phyloP scores from a whole-genome alignment of 495 filamentous ascomycete species.

The Clavariopsis aquatica region DNA sequence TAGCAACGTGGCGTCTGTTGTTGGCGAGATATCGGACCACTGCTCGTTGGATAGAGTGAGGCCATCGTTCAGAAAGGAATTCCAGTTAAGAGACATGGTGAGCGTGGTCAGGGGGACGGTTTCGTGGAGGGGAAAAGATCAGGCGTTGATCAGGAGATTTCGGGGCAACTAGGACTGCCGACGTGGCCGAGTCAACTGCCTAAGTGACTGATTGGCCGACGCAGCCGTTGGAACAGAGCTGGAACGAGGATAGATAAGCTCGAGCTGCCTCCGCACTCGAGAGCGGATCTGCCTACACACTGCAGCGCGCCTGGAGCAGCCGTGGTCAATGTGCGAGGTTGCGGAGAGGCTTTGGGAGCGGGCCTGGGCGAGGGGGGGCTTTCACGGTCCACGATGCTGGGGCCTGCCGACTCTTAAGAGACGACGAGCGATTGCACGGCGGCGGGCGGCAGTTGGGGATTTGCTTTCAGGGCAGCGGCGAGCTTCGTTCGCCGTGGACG shows the following conservation, averaged over 20 bases:
- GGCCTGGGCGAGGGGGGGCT: not conserved
- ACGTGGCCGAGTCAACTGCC: constrained; percentile 18
- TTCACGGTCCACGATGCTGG: constrained; percentile 1
- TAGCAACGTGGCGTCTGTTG: constrained; percentile 8
- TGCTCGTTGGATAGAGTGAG: constrained; percentile 36
- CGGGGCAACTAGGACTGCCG: constrained; percentile 4
- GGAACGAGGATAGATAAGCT: not conserved
- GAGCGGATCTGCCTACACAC: not conserved
- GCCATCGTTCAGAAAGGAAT: constrained; percentile 34
- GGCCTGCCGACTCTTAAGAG: constrained; percentile 12
- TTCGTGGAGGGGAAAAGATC: constrained; percentile 14
- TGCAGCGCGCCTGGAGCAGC: not conserved
- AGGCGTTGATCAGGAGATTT: constrained; percentile 35
- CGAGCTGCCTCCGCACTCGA: not conserved
- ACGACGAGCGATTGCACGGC: constrained; percentile 6
- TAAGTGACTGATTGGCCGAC: not conserved
- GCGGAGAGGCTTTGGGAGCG: not conserved
- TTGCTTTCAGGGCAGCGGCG: not conserved
- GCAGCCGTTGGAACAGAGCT: constrained; percentile 9
- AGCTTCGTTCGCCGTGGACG: not conserved
- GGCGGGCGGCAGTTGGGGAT: constrained; percentile 15
- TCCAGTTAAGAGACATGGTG: constrained; percentile 40
- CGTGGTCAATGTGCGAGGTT: not conserved
- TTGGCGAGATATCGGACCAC: constrained; percentile 33
- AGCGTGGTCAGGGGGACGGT: constrained; percentile 8